Base-by-base conservation (phyloP, 1,284 basidiomycete species). In the Omphalotus olearius region DNA sequence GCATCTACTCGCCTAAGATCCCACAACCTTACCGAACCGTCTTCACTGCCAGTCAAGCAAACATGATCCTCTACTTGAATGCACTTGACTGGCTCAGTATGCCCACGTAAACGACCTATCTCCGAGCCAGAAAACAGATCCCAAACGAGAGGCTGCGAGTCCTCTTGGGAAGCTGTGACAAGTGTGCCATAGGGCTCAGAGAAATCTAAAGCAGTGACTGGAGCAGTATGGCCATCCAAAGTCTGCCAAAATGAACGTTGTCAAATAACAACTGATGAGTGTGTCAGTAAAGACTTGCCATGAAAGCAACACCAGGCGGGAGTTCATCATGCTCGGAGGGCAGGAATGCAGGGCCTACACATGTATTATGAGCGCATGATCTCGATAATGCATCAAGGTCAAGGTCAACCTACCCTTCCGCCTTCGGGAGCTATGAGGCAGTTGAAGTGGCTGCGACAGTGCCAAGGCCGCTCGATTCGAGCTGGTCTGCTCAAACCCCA, bases 251-350 rank as follows among this genome's bases (percentile, higher is more conserved):
- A 28, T 16, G 13, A 23, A 5, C 23, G 23, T 23, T 23, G 23
- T 23, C 52, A 37, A 52, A 50, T 30, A 47, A 36, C 33, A 40
- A 39, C 51, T 28, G 49, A 35, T 43, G 16, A 4, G 57, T 38
- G 52, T 23, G 36, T 46, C 30, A 35, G 35, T 35, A 39, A 50
- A 55, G 41, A 56, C 69, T 57, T 67, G 91, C 91, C 94, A 99
- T 98, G 72, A 99, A 99, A 4, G 96, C 96, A 3, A 98, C 85
- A 3, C 92, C 93, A 5, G 86, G 82, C 4, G 96, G 97, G 51
- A 99, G 75, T 52, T 98, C 93, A 62, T 97, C 93, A 61, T 99
- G 97, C 67, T 99, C 97, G 13, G 93, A 96, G 1, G 96, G 96
- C 54, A 99, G 69, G 75, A 99, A 99, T 6, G 91, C 90, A 0